Base-by-base conservation (phyloP, 2,329 filamentous ascomycete genomes). In the Sporothrix dimorphospora region DNA sequence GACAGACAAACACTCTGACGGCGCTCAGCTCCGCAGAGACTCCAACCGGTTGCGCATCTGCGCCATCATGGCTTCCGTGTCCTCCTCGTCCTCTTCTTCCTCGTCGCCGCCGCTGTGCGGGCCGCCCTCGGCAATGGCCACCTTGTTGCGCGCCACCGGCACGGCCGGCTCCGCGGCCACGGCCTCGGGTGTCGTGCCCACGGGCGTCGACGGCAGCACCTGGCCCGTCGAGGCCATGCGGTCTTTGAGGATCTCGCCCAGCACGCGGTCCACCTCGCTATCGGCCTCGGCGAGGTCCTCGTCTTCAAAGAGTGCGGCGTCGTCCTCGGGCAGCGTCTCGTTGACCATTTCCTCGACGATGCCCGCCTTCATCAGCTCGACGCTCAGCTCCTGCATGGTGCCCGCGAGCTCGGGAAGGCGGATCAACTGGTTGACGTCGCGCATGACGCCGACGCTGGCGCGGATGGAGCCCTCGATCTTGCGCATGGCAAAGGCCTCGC, bases 271-370 rank as follows among this genome's bases (percentile, higher is more conserved):
- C 11, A 98, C 93, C 85, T 98, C 95, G 24, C 83, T 84, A 79
- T 92, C 90, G 1, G 87, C 90, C 80, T 93, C 91, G 6, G 90
- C 92, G 77, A 61, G 8, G 57, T 94, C 93, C 72, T 90, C 86
- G 74, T 93, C 93, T 73, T 92, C 89, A 72, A 93, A 88, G 70
- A 89, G 69, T 30, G 65, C 85, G 76, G 93, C 84, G 69, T 91
- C 82, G 72, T 94, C 91, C 75, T 91, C 88, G n/a, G 94, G 93
- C 75, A 98, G 83, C 57, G 87, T 90, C 80, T 98, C 95, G 65
- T 91, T 92, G 4, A 97, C 90, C 92, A 98, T 98, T 84, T 99
- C 96, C 85, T 98, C 95, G 73, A 98, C 97, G 76, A 99, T 95
- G 19, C 95, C 96, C 2, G 96, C 95, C 84, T 94, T 97, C 81